These are phyloP conservation scores for Heracleum sosnowskyi DNA, from an alignment of 129 eudicot species.

Conservation along the genomic window DNA sequence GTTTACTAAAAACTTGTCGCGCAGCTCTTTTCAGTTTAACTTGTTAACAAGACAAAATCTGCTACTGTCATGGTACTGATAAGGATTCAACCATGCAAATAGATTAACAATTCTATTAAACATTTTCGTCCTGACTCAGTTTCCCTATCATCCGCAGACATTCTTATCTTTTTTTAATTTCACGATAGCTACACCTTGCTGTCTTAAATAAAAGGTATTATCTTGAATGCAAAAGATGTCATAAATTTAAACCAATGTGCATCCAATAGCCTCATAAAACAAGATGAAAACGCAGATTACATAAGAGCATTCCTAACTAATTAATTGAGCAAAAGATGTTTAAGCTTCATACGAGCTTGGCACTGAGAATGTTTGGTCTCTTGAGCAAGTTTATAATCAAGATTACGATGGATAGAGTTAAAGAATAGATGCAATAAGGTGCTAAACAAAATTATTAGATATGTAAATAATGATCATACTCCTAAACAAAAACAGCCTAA, in stretches of 20 bases:
- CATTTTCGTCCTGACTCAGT: background rate
- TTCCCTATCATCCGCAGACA: background rate
- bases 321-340: background rate
- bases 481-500: background rate
- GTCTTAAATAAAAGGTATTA: background rate
- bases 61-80: background rate
- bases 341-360: background rate
- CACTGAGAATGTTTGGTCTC: background rate
- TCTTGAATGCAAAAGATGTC: background rate
- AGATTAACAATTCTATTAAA: background rate
- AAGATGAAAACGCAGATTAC: background rate
- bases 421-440: background rate
- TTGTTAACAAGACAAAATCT: background rate
- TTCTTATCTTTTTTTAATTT: background rate
- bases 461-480: background rate
- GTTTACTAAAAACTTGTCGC: background rate
- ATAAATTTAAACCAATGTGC: background rate
- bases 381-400: background rate
- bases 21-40: background rate
- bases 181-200: background rate
- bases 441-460: conserved; percentile 1
- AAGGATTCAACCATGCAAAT: background rate
- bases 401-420: background rate
- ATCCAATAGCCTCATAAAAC: background rate
- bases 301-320: background rate